These are phyloP conservation scores for Phlebopus sp. DNA, from an alignment of 1,284 basidiomycete species.

Conservation along the genomic window DNA sequence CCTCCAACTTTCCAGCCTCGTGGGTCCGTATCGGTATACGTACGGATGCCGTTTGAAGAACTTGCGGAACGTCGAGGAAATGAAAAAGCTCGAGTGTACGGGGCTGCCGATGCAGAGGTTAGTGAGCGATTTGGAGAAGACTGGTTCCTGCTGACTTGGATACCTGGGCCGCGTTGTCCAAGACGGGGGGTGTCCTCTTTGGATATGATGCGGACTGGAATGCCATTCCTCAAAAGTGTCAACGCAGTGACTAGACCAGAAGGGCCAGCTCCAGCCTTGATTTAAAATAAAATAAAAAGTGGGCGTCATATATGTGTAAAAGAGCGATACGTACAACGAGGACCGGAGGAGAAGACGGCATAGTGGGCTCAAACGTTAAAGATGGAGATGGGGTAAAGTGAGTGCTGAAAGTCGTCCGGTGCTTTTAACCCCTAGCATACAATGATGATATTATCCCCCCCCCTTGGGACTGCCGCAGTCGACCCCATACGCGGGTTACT, in stretches of 20 bases:
- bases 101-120: conserved; percentile 17
- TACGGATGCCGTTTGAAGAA: conserved; percentile 12
- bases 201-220: conserved; percentile 26
- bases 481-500: no score
- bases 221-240: conserved; percentile 16
- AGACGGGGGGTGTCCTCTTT: conserved; percentile 14
- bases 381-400: neutral
- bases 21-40: conserved; percentile 19
- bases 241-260: conserved; percentile 24
- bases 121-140: neutral
- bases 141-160: neutral
- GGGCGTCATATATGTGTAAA: no score
- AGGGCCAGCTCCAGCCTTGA: conserved; percentile 26
- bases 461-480: no score
- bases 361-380: neutral
- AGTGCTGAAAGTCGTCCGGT: no score
- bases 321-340: neutral
- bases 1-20: conserved; percentile 18
- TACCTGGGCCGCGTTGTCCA: conserved; percentile 19
- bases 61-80: conserved; percentile 24
- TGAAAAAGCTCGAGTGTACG: conserved; percentile 30
- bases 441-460: no score
- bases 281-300: no score
- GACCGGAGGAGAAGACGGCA: neutral
- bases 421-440: no score